These are phyloP conservation scores for Pleurotus tuoliensis DNA, from an alignment of 768 basidiomycete species.

Conservation along the genomic window DNA sequence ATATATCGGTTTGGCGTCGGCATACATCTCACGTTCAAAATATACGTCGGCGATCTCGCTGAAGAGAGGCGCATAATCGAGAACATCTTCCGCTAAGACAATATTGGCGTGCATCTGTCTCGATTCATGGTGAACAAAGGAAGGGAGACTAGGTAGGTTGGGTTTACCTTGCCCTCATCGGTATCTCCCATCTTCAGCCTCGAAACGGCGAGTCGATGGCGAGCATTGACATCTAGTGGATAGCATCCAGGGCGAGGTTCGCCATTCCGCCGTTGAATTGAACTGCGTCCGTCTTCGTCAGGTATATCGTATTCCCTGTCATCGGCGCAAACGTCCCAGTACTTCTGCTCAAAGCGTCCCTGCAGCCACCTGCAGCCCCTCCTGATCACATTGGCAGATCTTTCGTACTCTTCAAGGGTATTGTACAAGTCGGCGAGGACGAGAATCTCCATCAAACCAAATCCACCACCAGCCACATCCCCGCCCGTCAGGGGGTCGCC, in stretches of 20 bases:
- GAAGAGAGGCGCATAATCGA: constrained; percentile 77
- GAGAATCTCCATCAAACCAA: constrained; percentile 67
- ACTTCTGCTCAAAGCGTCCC: constrained; percentile 63
- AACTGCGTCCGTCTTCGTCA: constrained; percentile 21
- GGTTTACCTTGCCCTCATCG: constrained; percentile 75
- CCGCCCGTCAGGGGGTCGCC: constrained; percentile 22
- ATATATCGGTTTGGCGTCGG: constrained; percentile 77
- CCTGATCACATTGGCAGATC: constrained; percentile 65
- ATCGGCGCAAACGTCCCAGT: constrained; percentile 82
- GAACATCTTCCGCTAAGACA: constrained; percentile 65
- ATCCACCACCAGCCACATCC: constrained; percentile 44
- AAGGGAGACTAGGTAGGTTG: background rate
- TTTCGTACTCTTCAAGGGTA: constrained; percentile 60
- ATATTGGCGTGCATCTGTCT: constrained; percentile 71
- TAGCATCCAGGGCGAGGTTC: constrained; percentile 55
- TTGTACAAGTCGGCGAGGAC: constrained; percentile 85
- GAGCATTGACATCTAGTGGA: constrained; percentile 68
- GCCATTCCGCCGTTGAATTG: constrained; percentile 30
- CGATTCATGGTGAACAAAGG: background rate
- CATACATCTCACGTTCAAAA: constrained; percentile 71
- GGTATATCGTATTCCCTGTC: constrained; percentile 83
- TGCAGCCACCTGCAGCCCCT: constrained; percentile 90
- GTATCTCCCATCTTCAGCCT: constrained; percentile 76
- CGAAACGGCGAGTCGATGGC: constrained; percentile 81
- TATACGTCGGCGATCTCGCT: constrained; percentile 84